A percentile compares a stretch with the other conserved stretches of the same genome.
Conservation (phyloP, 1,284 basidiomycete species). For the Pyrrhoderma lamaoense region DNA sequence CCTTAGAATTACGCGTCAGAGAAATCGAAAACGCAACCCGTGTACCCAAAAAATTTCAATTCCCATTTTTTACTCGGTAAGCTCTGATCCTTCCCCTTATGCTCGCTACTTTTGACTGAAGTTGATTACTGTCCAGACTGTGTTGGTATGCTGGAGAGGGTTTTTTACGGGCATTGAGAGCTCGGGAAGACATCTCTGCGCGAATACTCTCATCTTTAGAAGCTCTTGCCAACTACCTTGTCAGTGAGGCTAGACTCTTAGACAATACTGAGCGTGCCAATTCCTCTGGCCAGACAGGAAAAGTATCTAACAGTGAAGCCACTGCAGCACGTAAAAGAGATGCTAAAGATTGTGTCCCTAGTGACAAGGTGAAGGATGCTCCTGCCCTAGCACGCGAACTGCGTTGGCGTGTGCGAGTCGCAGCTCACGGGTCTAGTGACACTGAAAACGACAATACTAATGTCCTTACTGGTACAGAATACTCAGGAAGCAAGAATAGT, state of each 20-base stretch:
- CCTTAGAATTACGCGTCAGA: constrained; percentile 73
- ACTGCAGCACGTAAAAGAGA: constrained; percentile 44
- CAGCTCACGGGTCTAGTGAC: constrained; percentile 60
- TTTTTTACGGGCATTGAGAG: constrained; percentile 65
- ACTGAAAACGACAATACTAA: constrained; percentile 40
- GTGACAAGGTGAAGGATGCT: constrained; percentile 74
- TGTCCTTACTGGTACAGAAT: constrained; percentile 16
- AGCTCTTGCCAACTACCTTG: constrained; percentile 68
- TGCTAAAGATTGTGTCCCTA: constrained; percentile 72
- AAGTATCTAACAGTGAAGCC: no score
- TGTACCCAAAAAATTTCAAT: constrained; percentile 93
- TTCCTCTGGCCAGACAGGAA: no score
- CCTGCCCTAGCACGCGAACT: constrained; percentile 73
- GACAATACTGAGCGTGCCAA: constrained; percentile 51
- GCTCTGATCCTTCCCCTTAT: constrained; percentile 22
- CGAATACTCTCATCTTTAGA: constrained; percentile 69
- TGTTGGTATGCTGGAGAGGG: constrained; percentile 88
- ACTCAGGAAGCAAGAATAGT: background rate
- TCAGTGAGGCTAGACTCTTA: constrained; percentile 65
- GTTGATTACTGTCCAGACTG: constrained; percentile 40
- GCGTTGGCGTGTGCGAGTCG: constrained; percentile 67
- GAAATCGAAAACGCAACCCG: constrained; percentile 90
- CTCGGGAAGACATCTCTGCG: constrained; percentile 48
- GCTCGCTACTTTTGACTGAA: constrained; percentile 21
- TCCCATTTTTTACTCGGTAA: constrained; percentile 79